Evolutionary conservation across 2,329 filamentous ascomycete genomes (phyloP).

Genomic region (Grosmannia penicillata): DNA sequence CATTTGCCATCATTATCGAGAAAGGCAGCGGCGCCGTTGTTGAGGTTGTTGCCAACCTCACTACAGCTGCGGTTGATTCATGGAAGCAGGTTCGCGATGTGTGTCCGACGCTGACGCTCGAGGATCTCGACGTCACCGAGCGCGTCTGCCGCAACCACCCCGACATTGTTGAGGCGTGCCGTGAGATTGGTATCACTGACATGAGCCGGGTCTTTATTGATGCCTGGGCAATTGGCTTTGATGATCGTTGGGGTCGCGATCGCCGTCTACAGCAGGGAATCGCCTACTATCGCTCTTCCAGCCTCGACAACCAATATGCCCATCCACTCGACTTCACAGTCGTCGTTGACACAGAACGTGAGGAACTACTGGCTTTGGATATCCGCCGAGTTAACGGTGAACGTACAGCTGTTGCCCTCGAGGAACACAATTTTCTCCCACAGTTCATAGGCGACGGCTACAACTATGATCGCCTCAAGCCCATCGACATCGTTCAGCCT

Average conservation of each 20-base stretch:
- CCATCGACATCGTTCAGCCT: slow-evolving; percentile 56
- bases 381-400: slow-evolving; percentile 64
- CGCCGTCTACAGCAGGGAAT: slow-evolving; percentile 79
- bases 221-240: slow-evolving; percentile 90
- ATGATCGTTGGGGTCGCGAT: slow-evolving; percentile 70
- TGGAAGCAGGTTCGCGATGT: slow-evolving; percentile 67
- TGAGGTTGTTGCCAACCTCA: slow-evolving; percentile 67
- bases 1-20: slow-evolving; percentile 70
- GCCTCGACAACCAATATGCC: slow-evolving; percentile 80
- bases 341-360: slow-evolving; percentile 70
- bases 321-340: slow-evolving; percentile 89
- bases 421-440: slow-evolving; percentile 65
- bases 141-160: slow-evolving; percentile 60
- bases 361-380: slow-evolving; percentile 69
- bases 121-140: slow-evolving; percentile 74
- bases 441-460: slow-evolving; percentile 63
- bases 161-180: slow-evolving; percentile 81
- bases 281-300: slow-evolving; percentile 83
- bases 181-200: slow-evolving; percentile 65
- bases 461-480: slow-evolving; percentile 56
- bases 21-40: slow-evolving; percentile 65
- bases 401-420: slow-evolving; percentile 53
- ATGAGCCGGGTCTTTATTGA: slow-evolving; percentile 96
- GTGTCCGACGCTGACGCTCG: slow-evolving; percentile 86
- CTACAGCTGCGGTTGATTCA: slow-evolving; percentile 46